phyloP scores from a whole-genome alignment of 2,329 filamentous ascomycete species.

The Ilyonectria mors-panacis region DNA sequence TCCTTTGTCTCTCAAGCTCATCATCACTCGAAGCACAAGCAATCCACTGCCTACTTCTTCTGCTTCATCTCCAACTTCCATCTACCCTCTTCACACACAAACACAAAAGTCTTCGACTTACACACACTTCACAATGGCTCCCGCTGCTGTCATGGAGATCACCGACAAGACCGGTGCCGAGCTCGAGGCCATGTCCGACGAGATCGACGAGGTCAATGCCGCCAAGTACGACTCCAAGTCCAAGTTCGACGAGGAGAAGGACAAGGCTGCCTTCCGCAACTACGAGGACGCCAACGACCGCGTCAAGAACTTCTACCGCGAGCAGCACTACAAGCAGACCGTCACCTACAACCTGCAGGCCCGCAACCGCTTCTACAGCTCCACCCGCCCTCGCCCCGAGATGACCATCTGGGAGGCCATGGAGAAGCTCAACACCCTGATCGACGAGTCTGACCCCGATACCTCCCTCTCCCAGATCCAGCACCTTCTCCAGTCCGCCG shows the following conservation, averaged over 20 bases:
- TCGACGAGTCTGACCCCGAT: slow-evolving; percentile 93
- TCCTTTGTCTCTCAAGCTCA: slow-evolving; percentile 27
- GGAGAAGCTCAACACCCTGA: slow-evolving; percentile 90
- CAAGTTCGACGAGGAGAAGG: slow-evolving; percentile 80
- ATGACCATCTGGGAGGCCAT: slow-evolving; percentile 95
- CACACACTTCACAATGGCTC: slow-evolving; percentile 45
- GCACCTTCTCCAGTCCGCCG: slow-evolving; percentile 89
- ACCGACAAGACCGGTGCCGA: slow-evolving; percentile 43
- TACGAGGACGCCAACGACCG: slow-evolving; percentile 88
- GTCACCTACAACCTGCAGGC: slow-evolving; percentile 88
- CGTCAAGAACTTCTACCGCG: slow-evolving; percentile 89
- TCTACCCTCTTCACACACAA: slow-evolving; percentile 4
- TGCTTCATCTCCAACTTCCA: slow-evolving; percentile 11
- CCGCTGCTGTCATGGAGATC: slow-evolving; percentile 44
- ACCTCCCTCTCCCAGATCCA: slow-evolving; percentile 90
- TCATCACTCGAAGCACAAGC: slow-evolving; percentile 12
- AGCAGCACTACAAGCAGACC: slow-evolving; percentile 80
- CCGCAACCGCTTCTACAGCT: slow-evolving; percentile 71
- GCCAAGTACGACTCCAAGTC: slow-evolving; percentile 68
- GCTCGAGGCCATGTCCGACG: slow-evolving; percentile 66
- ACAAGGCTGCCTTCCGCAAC: slow-evolving; percentile 85
- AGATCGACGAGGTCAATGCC: slow-evolving; percentile 67
- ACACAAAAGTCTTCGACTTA: slow-evolving; percentile 29
- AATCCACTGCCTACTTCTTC: not conserved
- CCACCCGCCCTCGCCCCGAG: slow-evolving; percentile 73